phyloP scores from a whole-genome alignment of 495 filamentous ascomycete species.

The Tetracladium marchalianum region DNA sequence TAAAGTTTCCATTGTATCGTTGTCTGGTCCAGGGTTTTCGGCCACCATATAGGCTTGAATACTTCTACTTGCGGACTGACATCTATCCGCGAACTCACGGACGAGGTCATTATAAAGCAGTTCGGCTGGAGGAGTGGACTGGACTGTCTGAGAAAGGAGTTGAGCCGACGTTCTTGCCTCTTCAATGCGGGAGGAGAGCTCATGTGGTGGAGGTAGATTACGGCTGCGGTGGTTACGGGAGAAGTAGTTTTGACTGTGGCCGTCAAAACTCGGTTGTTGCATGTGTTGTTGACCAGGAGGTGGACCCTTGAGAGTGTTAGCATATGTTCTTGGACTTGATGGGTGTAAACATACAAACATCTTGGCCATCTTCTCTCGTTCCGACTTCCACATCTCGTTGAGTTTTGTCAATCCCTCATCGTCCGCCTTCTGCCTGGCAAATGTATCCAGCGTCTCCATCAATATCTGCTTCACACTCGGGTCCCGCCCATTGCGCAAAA shows the following conservation, averaged over 20 bases:
- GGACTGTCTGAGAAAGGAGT: constrained; percentile 79
- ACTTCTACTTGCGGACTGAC: constrained; percentile 62
- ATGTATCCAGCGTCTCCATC: constrained; percentile 69
- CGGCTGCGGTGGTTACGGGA: constrained; percentile 19
- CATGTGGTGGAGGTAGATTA: constrained; percentile 61
- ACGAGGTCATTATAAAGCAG: constrained; percentile 75
- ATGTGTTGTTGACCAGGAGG: constrained; percentile 2
- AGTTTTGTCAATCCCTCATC: constrained; percentile 63
- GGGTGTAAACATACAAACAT: constrained; percentile 7
- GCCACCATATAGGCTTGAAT: constrained; percentile 78
- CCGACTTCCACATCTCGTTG: constrained; percentile 80
- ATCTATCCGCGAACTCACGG: constrained; percentile 85
- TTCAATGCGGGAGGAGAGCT: constrained; percentile 74
- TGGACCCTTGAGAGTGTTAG: constrained; percentile 11
- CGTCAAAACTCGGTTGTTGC: constrained; percentile 14
- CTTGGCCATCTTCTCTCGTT: constrained; percentile 55
- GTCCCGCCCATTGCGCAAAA: constrained; percentile 63
- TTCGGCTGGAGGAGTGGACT: constrained; percentile 69
- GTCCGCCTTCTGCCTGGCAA: constrained; percentile 54
- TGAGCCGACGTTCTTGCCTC: constrained; percentile 86
- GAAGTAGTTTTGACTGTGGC: constrained; percentile 18
- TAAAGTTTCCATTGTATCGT: constrained; percentile 81
- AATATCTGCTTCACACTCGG: constrained; percentile 72
- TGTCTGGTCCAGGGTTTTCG: constrained; percentile 71
- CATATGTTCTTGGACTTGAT: not conserved